Conservation (phyloP, 2,329 filamentous ascomycete genomes). For the Neocatenulostroma microsporum region DNA sequence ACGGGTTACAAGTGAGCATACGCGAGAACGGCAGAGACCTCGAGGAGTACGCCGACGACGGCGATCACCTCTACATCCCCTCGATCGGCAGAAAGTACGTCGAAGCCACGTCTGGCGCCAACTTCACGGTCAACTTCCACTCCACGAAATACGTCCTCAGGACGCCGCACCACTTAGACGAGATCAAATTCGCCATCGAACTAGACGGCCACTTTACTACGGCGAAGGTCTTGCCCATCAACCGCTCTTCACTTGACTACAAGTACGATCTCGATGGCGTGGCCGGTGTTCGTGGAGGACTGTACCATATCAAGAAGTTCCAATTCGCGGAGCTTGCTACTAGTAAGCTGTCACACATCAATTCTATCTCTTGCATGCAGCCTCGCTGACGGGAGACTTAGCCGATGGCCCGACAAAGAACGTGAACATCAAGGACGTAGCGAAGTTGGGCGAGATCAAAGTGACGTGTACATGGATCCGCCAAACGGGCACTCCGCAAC, state of each 20-base stretch:
- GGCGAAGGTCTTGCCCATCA: conserved; percentile 1
- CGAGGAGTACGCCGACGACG: conserved; percentile 4
- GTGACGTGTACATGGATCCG: neutral
- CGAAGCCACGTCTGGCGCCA: conserved; percentile 6
- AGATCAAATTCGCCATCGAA: no score
- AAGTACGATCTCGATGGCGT: neutral
- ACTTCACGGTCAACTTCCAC: conserved; percentile 2
- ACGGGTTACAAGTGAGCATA: conserved; percentile 4
- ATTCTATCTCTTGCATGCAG: neutral
- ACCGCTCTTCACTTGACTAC: neutral
- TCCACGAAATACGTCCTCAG: no score
- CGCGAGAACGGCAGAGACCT: conserved; percentile 1
- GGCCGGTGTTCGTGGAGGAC: neutral
- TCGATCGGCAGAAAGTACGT: conserved; percentile 4
- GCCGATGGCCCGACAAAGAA: neutral
- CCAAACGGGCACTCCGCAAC: no score
- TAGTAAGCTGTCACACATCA: neutral
- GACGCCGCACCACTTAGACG: no score
- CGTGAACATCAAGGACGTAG: neutral
- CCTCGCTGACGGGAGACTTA: no score
- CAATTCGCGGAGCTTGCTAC: conserved; percentile 2
- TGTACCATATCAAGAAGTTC: no score
- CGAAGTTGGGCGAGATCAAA: conserved; percentile 2
- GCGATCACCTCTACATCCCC: neutral
- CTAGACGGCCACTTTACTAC: no score